Conservation (phyloP, 1,284 basidiomycete species). For the Malassezia cuniculi region DNA sequence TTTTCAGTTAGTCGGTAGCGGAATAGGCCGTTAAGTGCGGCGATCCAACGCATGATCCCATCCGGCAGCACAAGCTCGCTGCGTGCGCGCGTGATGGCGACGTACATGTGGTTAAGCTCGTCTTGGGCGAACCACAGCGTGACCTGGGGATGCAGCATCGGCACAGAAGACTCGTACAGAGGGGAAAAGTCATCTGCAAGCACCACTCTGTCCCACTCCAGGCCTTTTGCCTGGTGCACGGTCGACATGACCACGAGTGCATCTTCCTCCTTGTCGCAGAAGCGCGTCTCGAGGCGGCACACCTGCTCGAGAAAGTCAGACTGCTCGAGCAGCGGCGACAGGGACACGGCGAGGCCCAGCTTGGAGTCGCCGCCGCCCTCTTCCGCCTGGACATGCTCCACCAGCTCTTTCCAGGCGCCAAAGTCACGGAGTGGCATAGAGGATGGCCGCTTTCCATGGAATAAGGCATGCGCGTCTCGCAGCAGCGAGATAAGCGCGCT, state of each 20-base stretch:
- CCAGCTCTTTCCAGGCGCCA: conserved; percentile 34
- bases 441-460: conserved; percentile 17
- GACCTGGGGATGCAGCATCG: conserved; percentile 10
- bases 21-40: conserved; percentile 21
- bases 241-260: conserved; percentile 29
- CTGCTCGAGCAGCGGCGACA: conserved; percentile 18
- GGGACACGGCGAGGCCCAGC: conserved; percentile 26
- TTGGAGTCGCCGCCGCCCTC: conserved; percentile 24
- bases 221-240: conserved; percentile 36
- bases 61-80: conserved; percentile 18
- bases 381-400: conserved; percentile 34
- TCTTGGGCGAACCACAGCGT: conserved; percentile 19
- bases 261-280: conserved; percentile 15
- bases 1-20: conserved; percentile 11
- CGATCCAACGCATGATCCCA: conserved; percentile 25
- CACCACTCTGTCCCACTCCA: conserved; percentile 34
- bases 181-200: conserved; percentile 35
- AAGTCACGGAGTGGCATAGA: conserved; percentile 33
- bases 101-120: conserved; percentile 35
- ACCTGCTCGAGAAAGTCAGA: conserved; percentile 27
- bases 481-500: conserved; percentile 23
- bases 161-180: conserved; percentile 7
- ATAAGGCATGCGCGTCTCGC: conserved; percentile 30
- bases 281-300: conserved; percentile 19
- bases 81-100: conserved; percentile 31